Percentiles rank a stretch among this genome's conserved stretches.
Evolutionary conservation across 257 asterid genomes (phyloP).

Genomic region (Ophiorrhiza pumila): DNA sequence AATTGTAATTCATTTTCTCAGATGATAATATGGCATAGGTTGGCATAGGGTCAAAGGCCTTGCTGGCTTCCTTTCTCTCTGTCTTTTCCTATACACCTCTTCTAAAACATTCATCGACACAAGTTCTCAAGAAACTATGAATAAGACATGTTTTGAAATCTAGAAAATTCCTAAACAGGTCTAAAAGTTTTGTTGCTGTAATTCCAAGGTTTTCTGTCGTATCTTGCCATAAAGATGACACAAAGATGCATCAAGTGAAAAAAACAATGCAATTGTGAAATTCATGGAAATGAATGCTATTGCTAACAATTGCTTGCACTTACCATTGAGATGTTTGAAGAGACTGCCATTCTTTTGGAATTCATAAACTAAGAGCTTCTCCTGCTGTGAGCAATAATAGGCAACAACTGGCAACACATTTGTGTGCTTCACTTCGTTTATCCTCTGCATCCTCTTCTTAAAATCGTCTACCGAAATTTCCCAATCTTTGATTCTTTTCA

Average conservation of each 20-base stretch:
- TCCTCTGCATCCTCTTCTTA: conserved; percentile 49
- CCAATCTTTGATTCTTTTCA: conserved; percentile 72
- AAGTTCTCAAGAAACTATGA: background rate
- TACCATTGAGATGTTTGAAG: conserved; percentile 63
- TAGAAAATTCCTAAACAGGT: background rate
- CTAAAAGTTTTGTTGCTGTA: no score
- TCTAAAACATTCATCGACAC: background rate
- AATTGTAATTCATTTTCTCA: no score
- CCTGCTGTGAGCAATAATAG: conserved; percentile 66
- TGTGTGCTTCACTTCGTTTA: conserved; percentile 47
- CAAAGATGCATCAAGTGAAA: no score
- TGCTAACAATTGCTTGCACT: background rate
- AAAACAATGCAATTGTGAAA: background rate
- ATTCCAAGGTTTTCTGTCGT: background rate
- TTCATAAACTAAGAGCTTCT: conserved; percentile 65
- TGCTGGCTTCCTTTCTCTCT: background rate
- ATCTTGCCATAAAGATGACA: background rate
- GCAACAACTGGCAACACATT: conserved; percentile 60
- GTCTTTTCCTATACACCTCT: background rate
- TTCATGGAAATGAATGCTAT: background rate
- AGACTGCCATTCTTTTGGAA: conserved; percentile 66
- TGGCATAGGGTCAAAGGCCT: no score
- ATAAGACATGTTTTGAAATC: background rate
- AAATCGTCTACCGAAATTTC: conserved; percentile 49
- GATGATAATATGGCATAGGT: no score